Percentiles rank a stretch among this genome's conserved stretches.
phyloP scores from a whole-genome alignment of 306 rosid species.

The Rosa lucieae region DNA sequence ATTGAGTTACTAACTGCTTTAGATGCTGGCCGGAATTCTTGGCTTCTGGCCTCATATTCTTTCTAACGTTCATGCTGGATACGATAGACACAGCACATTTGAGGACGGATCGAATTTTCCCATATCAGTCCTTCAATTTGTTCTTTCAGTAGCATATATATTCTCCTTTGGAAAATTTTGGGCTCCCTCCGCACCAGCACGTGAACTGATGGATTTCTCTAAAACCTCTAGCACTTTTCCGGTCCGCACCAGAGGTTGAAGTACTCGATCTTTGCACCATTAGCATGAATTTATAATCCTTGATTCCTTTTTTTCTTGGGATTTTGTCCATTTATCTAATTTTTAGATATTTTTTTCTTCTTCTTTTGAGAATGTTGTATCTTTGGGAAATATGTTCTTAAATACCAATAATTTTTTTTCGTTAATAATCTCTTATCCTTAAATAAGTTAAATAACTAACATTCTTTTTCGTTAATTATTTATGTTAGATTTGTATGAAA shows the following conservation, averaged over 20 bases:
- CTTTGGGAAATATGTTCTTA: no score
- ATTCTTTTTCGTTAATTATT: no score
- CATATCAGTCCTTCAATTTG: slow-evolving; percentile 65
- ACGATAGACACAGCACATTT: slow-evolving; percentile 71
- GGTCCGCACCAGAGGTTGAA: slow-evolving; percentile 50
- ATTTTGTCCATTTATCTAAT: no score
- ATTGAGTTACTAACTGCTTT: slow-evolving; percentile 75
- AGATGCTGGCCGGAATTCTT: slow-evolving; percentile 72
- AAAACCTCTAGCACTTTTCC: slow-evolving; percentile 65
- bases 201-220: slow-evolving; percentile 72
- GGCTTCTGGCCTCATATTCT: slow-evolving; percentile 60
- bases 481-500: no score
- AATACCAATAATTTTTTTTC: no score
- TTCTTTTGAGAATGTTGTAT: no score
- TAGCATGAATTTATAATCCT: no score
- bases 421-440: no score
- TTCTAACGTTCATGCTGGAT: slow-evolving; percentile 70
- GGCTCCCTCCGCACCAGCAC: slow-evolving; percentile 63
- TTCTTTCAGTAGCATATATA: slow-evolving; percentile 68
- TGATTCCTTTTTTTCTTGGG: no score
- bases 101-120: slow-evolving; percentile 62
- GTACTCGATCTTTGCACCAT: no score
- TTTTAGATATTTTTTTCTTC: no score
- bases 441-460: no score
- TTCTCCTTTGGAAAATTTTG: slow-evolving; percentile 82